These are phyloP conservation scores for Hura crepitans DNA, from an alignment of 441 rosid genomes.

Conservation along the genomic window DNA sequence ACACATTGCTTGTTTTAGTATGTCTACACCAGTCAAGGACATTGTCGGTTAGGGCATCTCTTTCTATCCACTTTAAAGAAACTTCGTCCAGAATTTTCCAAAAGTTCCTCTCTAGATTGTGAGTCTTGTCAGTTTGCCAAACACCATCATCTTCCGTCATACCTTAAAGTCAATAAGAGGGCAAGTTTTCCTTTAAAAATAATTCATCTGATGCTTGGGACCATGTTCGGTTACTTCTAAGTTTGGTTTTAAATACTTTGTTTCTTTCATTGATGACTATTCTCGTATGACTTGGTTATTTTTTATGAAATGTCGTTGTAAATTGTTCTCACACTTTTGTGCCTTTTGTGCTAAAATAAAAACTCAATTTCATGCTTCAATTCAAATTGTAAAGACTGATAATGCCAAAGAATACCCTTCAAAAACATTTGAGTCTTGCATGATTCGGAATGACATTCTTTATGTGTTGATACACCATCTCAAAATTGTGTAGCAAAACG, in stretches of 20 bases:
- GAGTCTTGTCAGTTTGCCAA: not conserved
- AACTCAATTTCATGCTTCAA: not conserved
- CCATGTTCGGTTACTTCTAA: too few relatives aligned
- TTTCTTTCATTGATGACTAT: not conserved
- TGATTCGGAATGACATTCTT: too few relatives aligned
- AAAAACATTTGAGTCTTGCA: not conserved
- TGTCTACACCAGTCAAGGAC: not conserved
- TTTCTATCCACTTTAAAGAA: not conserved
- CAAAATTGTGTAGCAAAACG: not conserved
- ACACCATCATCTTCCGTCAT: not conserved
- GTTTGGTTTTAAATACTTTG: not conserved
- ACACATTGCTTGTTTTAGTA: not conserved
- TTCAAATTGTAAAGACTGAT: not conserved
- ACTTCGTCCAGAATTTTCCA: not conserved
- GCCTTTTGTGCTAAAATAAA: not conserved
- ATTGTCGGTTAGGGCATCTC: not conserved
- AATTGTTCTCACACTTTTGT: not conserved
- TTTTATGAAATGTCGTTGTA: not conserved
- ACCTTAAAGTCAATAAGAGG: not conserved
- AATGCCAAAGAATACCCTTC: not conserved
- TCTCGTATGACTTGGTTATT: too few relatives aligned
- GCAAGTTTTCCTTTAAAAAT: not conserved
- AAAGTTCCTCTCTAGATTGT: not conserved
- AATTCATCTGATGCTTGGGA: too few relatives aligned
- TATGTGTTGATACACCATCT: not conserved